Conservation (phyloP, 2,329 filamentous ascomycete genomes). For the Apiospora malaysiana region DNA sequence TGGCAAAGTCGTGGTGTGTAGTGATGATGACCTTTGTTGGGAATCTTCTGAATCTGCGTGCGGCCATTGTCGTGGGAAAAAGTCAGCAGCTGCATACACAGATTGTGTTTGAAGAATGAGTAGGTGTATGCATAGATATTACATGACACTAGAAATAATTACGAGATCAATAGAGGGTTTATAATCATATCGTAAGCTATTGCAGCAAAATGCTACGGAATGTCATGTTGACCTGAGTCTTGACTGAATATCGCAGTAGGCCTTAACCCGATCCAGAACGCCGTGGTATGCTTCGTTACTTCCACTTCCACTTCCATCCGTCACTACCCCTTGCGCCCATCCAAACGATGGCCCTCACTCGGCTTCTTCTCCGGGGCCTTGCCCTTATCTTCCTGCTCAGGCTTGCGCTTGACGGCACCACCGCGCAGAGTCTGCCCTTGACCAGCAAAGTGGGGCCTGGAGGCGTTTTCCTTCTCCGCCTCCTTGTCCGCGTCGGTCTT, state of each 20-base stretch:
- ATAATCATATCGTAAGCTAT: conserved; percentile 10
- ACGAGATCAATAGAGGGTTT: neutral
- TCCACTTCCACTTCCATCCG: neutral
- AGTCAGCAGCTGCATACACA: no score
- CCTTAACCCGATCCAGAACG: conserved; percentile 16
- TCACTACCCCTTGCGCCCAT: conserved; percentile 45
- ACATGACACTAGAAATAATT: neutral
- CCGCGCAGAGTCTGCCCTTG: conserved; percentile 78
- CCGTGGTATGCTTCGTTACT: conserved; percentile 17
- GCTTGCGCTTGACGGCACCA: conserved; percentile 73
- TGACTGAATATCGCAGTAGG: neutral
- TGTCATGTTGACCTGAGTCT: conserved; percentile 15
- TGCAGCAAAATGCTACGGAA: conserved; percentile 7
- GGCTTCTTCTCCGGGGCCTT: conserved; percentile 56
- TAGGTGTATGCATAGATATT: neutral
- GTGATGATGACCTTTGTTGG: no score
- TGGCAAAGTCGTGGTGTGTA: no score
- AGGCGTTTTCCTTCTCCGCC: conserved; percentile 67
- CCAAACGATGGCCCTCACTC: conserved; percentile 50
- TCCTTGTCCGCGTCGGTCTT: conserved; percentile 78
- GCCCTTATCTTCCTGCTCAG: conserved; percentile 52
- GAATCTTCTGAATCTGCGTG: no score
- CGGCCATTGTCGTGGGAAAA: no score
- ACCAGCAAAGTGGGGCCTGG: conserved; percentile 79
- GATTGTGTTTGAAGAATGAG: no score